A percentile compares a stretch with the other conserved stretches of the same genome.
Evolutionary conservation across 2,329 filamentous ascomycete genomes (phyloP).

Genomic region (Phyllosticta capitalensis): DNA sequence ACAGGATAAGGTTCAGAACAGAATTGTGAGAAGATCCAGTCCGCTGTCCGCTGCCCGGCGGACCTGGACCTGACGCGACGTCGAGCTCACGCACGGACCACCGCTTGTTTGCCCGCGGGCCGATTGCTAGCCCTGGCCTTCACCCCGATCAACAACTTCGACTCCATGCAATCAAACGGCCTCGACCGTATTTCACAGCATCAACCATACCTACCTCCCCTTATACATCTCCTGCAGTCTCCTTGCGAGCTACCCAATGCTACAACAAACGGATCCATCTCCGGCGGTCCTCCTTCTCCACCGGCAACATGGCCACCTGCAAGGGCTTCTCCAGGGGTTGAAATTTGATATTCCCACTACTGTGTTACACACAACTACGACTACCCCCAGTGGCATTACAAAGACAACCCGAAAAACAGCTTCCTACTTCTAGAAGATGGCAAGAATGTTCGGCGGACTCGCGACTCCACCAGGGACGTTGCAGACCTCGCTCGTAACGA

Average conservation of each 20-base stretch:
- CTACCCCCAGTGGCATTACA: no score
- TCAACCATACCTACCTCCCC: background rate
- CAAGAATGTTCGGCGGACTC: conserved; percentile 22
- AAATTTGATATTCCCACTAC: background rate
- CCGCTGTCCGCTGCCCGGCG: background rate
- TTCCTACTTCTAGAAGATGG: conserved; percentile 12
- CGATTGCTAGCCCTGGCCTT: background rate
- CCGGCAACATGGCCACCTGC: background rate
- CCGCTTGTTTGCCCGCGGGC: background rate
- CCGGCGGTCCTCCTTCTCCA: background rate
- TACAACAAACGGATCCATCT: background rate
- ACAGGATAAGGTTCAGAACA: no score
- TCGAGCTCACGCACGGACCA: conserved; percentile 2
- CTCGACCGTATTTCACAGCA: background rate
- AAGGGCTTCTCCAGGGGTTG: background rate
- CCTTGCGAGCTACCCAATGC: no score
- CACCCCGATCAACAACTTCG: background rate
- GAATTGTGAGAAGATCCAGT: background rate
- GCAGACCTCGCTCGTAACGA: conserved; percentile 48
- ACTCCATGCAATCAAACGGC: background rate
- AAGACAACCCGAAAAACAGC: no score
- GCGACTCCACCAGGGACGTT: conserved; percentile 33
- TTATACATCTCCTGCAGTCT: background rate
- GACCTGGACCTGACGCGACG: conserved; percentile 6
- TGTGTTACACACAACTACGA: background rate